These are phyloP conservation scores for Colletotrichum destructivum DNA, from an alignment of 2,329 filamentous ascomycete species.

Conservation along the genomic window DNA sequence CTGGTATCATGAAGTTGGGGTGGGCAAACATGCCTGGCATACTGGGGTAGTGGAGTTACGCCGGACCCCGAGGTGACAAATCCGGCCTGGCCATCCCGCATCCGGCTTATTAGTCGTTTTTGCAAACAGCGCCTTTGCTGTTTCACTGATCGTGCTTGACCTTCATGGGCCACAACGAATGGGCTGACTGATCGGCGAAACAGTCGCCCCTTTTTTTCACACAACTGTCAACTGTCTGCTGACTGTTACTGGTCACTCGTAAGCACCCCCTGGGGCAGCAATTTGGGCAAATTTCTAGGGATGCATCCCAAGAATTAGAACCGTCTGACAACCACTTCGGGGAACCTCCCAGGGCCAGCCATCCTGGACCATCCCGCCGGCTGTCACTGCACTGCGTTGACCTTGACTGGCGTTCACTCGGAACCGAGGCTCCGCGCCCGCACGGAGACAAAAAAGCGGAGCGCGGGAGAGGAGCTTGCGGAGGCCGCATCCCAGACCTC, in stretches of 20 bases:
- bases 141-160: too few species aligned
- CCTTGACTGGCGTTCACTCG: not conserved
- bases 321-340: too few species aligned
- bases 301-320: not conserved
- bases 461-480: not conserved
- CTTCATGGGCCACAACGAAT: too few species aligned
- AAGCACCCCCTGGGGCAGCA: not conserved
- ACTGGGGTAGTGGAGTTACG: not conserved
- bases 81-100: not conserved
- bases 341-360: too few species aligned
- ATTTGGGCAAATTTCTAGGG: not conserved
- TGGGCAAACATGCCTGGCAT: not conserved
- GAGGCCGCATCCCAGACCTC: constrained; percentile 13
- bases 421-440: constrained; percentile 5
- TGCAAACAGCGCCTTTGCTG: not conserved
- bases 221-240: too few species aligned
- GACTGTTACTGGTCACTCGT: not conserved
- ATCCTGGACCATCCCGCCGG: not conserved
- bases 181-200: too few species aligned
- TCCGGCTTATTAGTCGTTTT: not conserved
- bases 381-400: not conserved
- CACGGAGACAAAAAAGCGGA: constrained; percentile 12
- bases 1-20: not conserved
- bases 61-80: not conserved
- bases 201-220: too few species aligned